phyloP scores from a whole-genome alignment of 768 basidiomycete species.

The Antrodiella citrinella region DNA sequence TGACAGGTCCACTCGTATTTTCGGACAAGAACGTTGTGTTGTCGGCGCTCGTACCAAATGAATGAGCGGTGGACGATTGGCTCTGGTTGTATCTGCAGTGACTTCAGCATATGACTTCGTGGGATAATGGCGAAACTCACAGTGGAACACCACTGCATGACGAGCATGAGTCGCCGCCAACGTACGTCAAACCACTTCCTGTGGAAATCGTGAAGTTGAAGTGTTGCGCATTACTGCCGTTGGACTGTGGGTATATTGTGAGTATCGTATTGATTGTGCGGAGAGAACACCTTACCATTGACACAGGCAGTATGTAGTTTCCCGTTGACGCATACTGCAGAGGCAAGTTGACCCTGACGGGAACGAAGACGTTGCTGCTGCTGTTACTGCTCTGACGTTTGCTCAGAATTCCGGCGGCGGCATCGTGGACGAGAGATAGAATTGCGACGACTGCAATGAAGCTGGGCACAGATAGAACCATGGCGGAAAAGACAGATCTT shows the following conservation, averaged over 20 bases:
- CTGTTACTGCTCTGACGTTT: background rate
- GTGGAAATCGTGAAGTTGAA: conserved; percentile 10
- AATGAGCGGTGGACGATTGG: conserved; percentile 3
- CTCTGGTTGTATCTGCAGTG: conserved; percentile 4
- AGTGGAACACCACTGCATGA: conserved; percentile 2
- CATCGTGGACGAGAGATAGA: background rate
- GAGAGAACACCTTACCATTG: background rate
- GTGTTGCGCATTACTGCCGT: background rate
- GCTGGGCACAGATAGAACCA: background rate
- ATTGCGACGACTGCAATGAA: background rate
- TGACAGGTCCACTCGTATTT: conserved; percentile 6
- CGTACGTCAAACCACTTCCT: conserved; percentile 6
- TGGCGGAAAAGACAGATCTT: background rate
- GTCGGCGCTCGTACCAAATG: background rate
- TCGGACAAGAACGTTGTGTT: conserved; percentile 1
- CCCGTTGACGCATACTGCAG: background rate
- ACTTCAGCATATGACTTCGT: too few species aligned
- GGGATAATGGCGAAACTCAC: too few species aligned
- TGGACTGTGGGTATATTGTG: background rate
- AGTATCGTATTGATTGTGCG: background rate
- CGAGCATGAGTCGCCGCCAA: background rate
- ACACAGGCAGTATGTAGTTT: background rate
- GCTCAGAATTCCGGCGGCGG: background rate
- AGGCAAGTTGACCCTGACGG: background rate
- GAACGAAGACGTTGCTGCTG: background rate